Base-by-base conservation (phyloP, 192 early-diverging fungal genomes). In the Ambispora gerdemannii region DNA sequence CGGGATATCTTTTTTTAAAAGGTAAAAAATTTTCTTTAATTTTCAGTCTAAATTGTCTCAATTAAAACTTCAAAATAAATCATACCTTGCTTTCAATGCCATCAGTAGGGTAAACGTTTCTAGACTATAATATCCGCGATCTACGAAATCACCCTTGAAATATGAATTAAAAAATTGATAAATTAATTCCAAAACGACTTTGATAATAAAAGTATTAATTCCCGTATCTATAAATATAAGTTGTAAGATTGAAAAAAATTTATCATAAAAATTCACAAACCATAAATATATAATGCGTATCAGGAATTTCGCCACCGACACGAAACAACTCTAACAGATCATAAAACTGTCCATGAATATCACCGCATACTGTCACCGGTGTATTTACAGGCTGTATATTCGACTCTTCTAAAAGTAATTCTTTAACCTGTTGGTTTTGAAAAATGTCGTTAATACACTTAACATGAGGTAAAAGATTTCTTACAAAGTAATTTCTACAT, bases 261-360 rank as follows among this genome's bases (percentile, higher is more conserved):
- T 67, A 30, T 67, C 55, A 67, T 4, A 7, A 64, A 11, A 59
- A 3, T 13, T 50, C 67, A 94, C n/a, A n/a, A n/a, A n/a, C 92
- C 95, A 98, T 97, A 77, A 98, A 98, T 73, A 98, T 95, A 80
- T 98, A 98, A 79, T 92, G 91, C 20, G 93, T 97, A 71, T 87
- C 85, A 36, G 95, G 93, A 28, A 95, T 84, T 79, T 97, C 95
- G 15, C 96, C 96, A 63, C 95, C 95, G 13, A 99, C 95, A 30
- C 88, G 82, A 77, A 99, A 99, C 32, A 99, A 85, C 75, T 98
- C 97, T 38, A 98, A 79, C 50, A 99, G 80, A 75, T 99, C 97
- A 75, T 91, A 93, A 72, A 98, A 99, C 76, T 98, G 96, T 32
- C 96, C 96, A 78, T 98, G 96, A 65, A 98, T 94, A 76, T 98